Evolutionary conservation across 1,139 yeast genomes (phyloP).

Genomic region (Yarrowia galli): DNA sequence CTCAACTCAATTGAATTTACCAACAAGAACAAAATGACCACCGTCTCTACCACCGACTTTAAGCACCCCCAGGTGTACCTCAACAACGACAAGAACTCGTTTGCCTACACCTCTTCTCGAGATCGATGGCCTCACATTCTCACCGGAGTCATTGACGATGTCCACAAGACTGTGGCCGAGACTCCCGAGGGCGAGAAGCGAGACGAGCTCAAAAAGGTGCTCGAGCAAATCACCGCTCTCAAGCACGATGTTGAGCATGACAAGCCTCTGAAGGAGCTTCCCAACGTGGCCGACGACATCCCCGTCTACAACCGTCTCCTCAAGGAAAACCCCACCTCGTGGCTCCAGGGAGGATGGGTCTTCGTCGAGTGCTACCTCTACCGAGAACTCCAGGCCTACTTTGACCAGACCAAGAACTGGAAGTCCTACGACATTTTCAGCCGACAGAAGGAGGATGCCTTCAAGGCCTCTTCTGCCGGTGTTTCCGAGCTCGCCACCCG

Average conservation of each 20-base stretch:
- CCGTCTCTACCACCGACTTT: slow-evolving; percentile 40
- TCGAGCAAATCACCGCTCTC: slow-evolving; percentile 51
- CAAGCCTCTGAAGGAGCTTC: slow-evolving; percentile 45
- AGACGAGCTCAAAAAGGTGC: slow-evolving; percentile 51
- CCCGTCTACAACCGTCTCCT: slow-evolving; percentile 54
- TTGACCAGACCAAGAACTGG: slow-evolving; percentile 60
- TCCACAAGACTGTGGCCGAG: slow-evolving; percentile 51
- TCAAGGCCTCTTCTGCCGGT: slow-evolving; percentile 75
- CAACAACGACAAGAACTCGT: slow-evolving; percentile 75
- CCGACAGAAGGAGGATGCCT: slow-evolving; percentile 72
- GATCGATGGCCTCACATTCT: slow-evolving; percentile 89
- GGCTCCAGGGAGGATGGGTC: slow-evolving; percentile 95
- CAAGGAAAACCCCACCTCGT: slow-evolving; percentile 54
- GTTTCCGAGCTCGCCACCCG: slow-evolving; percentile 82
- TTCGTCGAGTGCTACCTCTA: slow-evolving; percentile 85
- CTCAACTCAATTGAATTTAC: slow-evolving; percentile 8
- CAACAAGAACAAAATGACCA: slow-evolving; percentile 7
- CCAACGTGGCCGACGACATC: slow-evolving; percentile 46
- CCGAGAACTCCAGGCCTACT: slow-evolving; percentile 62
- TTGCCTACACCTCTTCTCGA: slow-evolving; percentile 80
- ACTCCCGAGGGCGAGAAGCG: slow-evolving; percentile 48
- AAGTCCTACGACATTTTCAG: slow-evolving; percentile 73
- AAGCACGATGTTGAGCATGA: slow-evolving; percentile 50
- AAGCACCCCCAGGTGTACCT: slow-evolving; percentile 49
- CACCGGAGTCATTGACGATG: slow-evolving; percentile 70